A percentile compares a stretch with the other conserved stretches of the same genome.
phyloP scores from a whole-genome alignment of 805 yeast species.

The Tanozyma kutaoensis region DNA sequence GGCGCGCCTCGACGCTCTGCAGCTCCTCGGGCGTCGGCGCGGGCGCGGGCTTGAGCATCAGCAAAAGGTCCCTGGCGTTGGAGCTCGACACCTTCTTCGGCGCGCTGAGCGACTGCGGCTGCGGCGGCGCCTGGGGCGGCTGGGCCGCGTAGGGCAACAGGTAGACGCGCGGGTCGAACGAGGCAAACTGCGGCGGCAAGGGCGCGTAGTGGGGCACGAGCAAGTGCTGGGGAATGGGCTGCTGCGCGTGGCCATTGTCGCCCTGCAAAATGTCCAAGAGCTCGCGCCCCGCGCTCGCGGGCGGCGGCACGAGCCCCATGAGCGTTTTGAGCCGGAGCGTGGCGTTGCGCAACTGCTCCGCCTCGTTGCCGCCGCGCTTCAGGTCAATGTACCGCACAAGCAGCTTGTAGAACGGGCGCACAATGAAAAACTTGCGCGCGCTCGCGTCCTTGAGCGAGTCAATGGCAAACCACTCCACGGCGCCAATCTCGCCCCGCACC shows the following conservation, averaged over 20 bases:
- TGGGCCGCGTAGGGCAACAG: slow-evolving; percentile 3
- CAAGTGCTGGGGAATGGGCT: slow-evolving; percentile 16
- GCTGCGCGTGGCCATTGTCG: slow-evolving; percentile 4
- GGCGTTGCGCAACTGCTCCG: slow-evolving; percentile 46
- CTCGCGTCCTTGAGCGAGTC: too few relatives aligned
- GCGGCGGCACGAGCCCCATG: slow-evolving; percentile 37
- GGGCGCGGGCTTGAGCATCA: slow-evolving; percentile 18
- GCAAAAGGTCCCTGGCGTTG: slow-evolving; percentile 29
- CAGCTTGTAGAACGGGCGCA: slow-evolving; percentile 37
- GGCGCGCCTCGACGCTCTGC: background rate
- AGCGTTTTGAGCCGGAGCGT: slow-evolving; percentile 52
- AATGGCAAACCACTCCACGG: slow-evolving; percentile 70
- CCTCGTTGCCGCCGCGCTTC: slow-evolving; percentile 35
- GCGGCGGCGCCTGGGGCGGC: slow-evolving; percentile 3
- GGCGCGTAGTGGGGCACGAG: slow-evolving; percentile 1
- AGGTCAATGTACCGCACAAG: slow-evolving; percentile 45
- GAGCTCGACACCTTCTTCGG: slow-evolving; percentile 10
- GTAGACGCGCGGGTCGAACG: slow-evolving; percentile 2
- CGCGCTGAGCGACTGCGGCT: slow-evolving; percentile 19
- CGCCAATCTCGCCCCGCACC: slow-evolving; percentile 79
- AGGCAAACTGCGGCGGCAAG: slow-evolving; percentile 1
- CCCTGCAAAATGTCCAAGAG: slow-evolving; percentile 46
- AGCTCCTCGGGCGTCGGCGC: slow-evolving; percentile 1
- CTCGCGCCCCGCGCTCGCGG: slow-evolving; percentile 65
- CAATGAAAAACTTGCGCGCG: slow-evolving; percentile 28